Evolutionary conservation across 2,329 filamentous ascomycete species (phyloP).

Genomic region (Ophiocordyceps australis): DNA sequence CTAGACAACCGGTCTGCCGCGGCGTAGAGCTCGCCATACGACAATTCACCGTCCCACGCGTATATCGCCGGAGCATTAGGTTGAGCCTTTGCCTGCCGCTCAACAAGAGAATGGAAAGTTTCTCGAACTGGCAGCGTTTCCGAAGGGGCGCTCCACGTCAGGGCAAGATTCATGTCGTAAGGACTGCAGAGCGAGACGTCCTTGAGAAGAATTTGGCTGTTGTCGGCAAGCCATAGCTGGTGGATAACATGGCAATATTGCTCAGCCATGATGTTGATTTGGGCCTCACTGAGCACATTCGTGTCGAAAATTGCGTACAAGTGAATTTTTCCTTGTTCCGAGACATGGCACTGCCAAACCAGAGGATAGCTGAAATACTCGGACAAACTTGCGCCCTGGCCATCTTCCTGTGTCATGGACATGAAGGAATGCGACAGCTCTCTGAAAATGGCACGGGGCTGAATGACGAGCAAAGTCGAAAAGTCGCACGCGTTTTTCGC

Average conservation of each 20-base stretch:
- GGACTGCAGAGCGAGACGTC: too few species aligned
- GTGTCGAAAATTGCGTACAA: constrained; percentile 1
- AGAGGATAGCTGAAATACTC: not conserved
- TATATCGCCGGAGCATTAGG: constrained; percentile 14
- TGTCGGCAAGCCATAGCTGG: not conserved
- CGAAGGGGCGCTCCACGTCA: not conserved
- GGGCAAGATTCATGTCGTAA: not conserved
- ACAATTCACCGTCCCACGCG: constrained; percentile 21
- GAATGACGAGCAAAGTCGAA: constrained; percentile 1
- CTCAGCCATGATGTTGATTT: not conserved
- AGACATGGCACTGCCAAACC: not conserved
- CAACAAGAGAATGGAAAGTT: not conserved
- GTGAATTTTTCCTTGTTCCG: not conserved
- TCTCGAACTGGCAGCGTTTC: too few species aligned
- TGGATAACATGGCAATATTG: constrained; percentile 1
- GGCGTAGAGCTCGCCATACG: constrained; percentile 15
- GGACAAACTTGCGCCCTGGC: not conserved
- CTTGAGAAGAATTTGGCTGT: too few species aligned
- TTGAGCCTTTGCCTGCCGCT: not conserved
- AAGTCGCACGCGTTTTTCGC: constrained; percentile 1
- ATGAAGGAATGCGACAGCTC: not conserved
- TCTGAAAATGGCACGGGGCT: not conserved
- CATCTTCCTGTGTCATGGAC: not conserved
- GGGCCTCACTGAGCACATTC: not conserved
- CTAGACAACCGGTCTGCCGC: constrained; percentile 1